Conservation (phyloP, 2,329 filamentous ascomycete genomes). For the Fusarium tupiense region DNA sequence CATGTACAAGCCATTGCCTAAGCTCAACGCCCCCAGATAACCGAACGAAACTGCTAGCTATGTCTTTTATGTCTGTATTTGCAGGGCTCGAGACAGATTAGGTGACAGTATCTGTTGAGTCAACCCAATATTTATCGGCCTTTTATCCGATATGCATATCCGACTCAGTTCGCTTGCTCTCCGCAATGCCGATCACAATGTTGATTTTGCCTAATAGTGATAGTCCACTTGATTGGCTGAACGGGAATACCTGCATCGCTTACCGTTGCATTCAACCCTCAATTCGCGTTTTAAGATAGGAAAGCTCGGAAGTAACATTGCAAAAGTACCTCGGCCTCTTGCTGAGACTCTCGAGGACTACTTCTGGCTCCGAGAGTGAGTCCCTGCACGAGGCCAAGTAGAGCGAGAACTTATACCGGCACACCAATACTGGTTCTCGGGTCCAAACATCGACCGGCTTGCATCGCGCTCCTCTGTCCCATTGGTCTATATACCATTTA, state of each 20-base stretch:
- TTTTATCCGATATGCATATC: background rate
- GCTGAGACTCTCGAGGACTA: background rate
- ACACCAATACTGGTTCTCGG: rapidly evolving
- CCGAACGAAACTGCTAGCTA: too few species aligned
- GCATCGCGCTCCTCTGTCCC: background rate
- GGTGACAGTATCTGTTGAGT: background rate
- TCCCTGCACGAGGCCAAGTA: background rate
- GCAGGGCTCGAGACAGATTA: background rate
- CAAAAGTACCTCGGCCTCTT: background rate
- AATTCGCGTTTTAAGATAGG: background rate
- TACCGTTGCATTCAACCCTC: background rate
- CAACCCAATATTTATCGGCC: background rate
- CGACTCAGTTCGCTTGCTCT: background rate
- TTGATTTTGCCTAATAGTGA: background rate
- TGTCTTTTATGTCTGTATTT: too few species aligned
- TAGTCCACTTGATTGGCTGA: background rate
- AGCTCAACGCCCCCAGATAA: too few species aligned
- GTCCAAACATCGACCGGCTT: background rate
- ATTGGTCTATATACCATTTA: background rate
- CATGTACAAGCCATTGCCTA: too few species aligned
- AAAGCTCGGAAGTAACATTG: background rate
- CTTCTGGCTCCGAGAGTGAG: background rate
- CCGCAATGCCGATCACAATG: background rate
- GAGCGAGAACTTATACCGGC: background rate
- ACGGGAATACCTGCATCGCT: background rate